Base-by-base conservation (phyloP, 116 monocot genomes). In the Zostera marina region DNA sequence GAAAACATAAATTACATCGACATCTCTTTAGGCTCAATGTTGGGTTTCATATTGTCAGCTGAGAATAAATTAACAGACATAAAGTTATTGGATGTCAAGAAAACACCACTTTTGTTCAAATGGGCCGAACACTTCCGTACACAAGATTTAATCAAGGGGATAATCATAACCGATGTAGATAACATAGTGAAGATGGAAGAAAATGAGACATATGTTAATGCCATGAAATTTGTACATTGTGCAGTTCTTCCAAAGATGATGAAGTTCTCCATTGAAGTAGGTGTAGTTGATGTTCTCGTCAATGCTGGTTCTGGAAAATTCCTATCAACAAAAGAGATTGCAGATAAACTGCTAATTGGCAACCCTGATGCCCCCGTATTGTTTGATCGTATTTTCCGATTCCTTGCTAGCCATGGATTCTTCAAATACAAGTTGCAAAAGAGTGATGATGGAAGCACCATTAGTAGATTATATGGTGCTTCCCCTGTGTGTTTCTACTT, bases 301-400 rank as follows among this genome's bases (percentile, higher is more conserved):
- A 43, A 17, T 9, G 71, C 67, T 23, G 71, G 64, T 0, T 47
- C 66, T 10, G 66, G 54, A 12, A 39, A 9, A 32, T 26, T 64
- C 32, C 63, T 79, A 7, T 56, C 68, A 3, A 46, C 79, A 4
- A 48, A 39, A 14, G 71, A 74, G 13, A 48, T 74, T 11, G 67
- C 45, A 10, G 54, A 67, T 5, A 17, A 60, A 23, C 51, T 74
- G n/a, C 56, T 41, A 0, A 45, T 67, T 22, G 17, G 47, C n/a
- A 67, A 63, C 54, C 67, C 74, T 0, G 40, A 54, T 1, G 67
- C 74, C 12, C 53, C 74, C 2, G 14, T 22, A 23, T 59, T 63
- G 70, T 47, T 78, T 3, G 74, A 79, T 67, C 71, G 79, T 16
- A 60, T 79, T 22, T 67, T 79, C 39, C 56, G 74, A 6, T 59